Evolutionary conservation across 345 rosid species (phyloP), one percentile per base, ranked within the genome.

Genomic region (Cardamine occulta): DNA sequence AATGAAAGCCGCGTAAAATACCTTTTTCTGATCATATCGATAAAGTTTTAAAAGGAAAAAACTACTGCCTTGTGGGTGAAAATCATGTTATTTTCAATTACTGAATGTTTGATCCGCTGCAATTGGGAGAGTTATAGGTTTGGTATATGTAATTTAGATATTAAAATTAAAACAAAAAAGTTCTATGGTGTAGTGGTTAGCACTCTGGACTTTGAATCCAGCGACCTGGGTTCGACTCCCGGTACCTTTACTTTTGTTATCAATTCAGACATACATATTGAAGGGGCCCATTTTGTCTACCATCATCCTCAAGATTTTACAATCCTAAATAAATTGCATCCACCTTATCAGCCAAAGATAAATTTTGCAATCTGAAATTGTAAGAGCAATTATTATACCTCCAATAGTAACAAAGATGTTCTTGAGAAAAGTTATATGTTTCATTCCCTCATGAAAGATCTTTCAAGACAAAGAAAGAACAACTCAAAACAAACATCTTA

Each of bases 151-250:
- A 35, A 0, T 0, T 23, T 23, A 9, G 3, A 23, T 8, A 14
- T 1, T 8, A 5, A 8, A 15, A 0, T 0, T 47, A 2, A 2
- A 2, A 12, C 70, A 32, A 44, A 9, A 39, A 1, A 91, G 90
- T 89, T 88, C 86, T 80, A 84, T 87, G 98, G 96, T 90, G 93
- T 88, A 87, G 93, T 90, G 97, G 99, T 93, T 90, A 92, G 98
- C 98, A 92, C 94, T 92, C 88, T 89, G 98, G 94, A 90, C 93
- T 89, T 90, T 89, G 97, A 90, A 95, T 92, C 98, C 88, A 87
- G 97, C 87, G 91, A 89, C 93, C 94, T 87, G 94, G 90, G 96
- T 87, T 90, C 91, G 91, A 89, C 88, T 90, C 90, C 90, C 93
- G 91, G 90, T 88, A 87, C 91, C 96, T 88, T 5, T 57, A 3